Evolutionary conservation across 345 rosid species (phyloP), one percentile per base, ranked within the genome.

Genomic region (Linum lewisii): DNA sequence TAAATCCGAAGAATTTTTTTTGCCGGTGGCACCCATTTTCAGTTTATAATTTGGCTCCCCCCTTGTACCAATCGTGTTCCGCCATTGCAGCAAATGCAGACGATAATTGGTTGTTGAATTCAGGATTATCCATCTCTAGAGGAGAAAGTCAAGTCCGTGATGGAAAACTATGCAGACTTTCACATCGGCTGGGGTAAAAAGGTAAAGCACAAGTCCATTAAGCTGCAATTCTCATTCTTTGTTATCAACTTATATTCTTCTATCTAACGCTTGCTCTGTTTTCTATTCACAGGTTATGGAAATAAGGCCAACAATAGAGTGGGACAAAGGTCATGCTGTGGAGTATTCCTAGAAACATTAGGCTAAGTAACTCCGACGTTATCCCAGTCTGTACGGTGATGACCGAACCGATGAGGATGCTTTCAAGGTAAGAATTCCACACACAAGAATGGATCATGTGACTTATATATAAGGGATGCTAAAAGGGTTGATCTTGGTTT

Each of bases 241-340:
- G 36, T 0, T 0, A 23, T 15, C 6, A 13, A 16, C 7, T 23
- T 23, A 15, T 4, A 23, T 26, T 8, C 25, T 24, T 24, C 16
- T 18, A 25, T 55, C 15, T 25, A 5, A 6, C 19, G 7, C 51
- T 22, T 16, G 19, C 10, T 24, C 34, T 20, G 37, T 19, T 23
- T 25, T 51, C 0, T 19, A 49, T 56, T 6, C 22, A 9, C 23
- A 80, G 84, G 84, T 78, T 4, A 68, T 82, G 69, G 86, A 82
- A 59, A 73, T 82, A 24, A 62, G 78, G n/a, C 86, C 86, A 5
- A 53, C 73, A 24, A 77, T 82, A 47, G 73, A 77, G 45, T 82
- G 86, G 86, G 67, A 82, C 66, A 82, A 82, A 65, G 86, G 86
- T 20, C 71, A 75, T 26, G 86, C 86, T 9, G 53, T 82, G 9